Evolutionary conservation across 2,329 filamentous ascomycete species (phyloP).

Genomic region (Cryphonectria naterciae): DNA sequence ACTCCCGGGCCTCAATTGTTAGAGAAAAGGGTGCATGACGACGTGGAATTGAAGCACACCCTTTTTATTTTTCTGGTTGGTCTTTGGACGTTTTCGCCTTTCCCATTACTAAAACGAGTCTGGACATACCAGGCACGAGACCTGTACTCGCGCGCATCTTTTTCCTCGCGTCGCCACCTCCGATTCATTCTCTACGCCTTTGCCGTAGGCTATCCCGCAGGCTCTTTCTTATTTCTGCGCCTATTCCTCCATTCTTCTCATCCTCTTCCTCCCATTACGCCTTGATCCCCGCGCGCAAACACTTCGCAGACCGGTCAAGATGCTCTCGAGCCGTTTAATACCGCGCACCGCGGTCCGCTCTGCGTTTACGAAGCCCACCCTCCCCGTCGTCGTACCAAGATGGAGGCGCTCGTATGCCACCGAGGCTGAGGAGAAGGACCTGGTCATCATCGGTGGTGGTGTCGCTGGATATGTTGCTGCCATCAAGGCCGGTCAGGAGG

Average conservation of each 20-base stretch:
- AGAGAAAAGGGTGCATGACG: slow-evolving; percentile 15
- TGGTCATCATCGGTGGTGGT: slow-evolving; percentile 97
- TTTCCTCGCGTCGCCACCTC: slow-evolving; percentile 12
- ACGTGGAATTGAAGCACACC: slow-evolving; percentile 15
- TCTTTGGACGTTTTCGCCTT: neutral
- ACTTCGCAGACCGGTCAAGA: slow-evolving; percentile 35
- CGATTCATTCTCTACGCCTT: slow-evolving; percentile 3
- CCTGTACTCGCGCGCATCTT: slow-evolving; percentile 17
- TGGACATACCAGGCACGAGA: slow-evolving; percentile 9
- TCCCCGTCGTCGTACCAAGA: slow-evolving; percentile 53
- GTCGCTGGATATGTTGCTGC: slow-evolving; percentile 98
- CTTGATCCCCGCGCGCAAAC: slow-evolving; percentile 1
- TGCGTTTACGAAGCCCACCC: slow-evolving; percentile 46
- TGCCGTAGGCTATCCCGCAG: slow-evolving; percentile 8
- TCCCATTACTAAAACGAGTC: slow-evolving; percentile 7
- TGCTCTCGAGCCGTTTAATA: slow-evolving; percentile 67
- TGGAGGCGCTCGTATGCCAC: slow-evolving; percentile 64
- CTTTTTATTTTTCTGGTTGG: neutral
- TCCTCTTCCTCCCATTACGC: neutral
- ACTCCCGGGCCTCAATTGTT: slow-evolving; percentile 1
- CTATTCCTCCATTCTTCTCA: slow-evolving; percentile 2
- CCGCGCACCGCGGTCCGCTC: slow-evolving; percentile 61
- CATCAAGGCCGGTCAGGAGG: slow-evolving; percentile 98
- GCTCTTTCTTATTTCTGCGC: neutral
- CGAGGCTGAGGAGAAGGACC: slow-evolving; percentile 82